A percentile compares a stretch with the other conserved stretches of the same genome.
Conservation (phyloP, 306 rosid genomes). For the Mucuna pruriens region DNA sequence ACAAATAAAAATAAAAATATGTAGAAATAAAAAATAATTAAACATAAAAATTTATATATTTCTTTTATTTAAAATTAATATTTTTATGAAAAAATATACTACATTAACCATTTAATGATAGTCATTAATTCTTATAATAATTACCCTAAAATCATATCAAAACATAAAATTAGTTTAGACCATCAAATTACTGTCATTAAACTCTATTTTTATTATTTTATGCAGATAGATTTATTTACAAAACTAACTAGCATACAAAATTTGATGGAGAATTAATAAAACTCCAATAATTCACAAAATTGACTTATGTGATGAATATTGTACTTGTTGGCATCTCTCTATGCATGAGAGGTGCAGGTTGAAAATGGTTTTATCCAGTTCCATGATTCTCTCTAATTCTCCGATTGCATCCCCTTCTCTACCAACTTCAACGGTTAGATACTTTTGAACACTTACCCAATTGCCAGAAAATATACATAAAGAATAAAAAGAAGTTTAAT, state of each 20-base stretch:
- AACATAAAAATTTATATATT: no score
- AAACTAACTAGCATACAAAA: not conserved
- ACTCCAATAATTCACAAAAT: not conserved
- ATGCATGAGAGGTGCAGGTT: constrained; percentile 40
- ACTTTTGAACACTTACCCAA: not conserved
- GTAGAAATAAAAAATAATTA: no score
- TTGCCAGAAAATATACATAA: not conserved
- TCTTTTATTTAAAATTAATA: no score
- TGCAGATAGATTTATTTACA: not conserved
- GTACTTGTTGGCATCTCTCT: not conserved
- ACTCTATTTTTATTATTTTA: not conserved
- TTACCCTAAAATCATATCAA: no score
- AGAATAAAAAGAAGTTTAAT: not conserved
- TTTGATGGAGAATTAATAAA: not conserved
- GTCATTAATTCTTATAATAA: no score
- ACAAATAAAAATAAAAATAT: no score
- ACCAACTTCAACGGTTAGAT: constrained; percentile 46
- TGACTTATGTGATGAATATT: not conserved
- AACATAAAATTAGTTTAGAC: no score
- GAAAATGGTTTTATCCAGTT: constrained; percentile 53
- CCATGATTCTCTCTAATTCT: constrained; percentile 42
- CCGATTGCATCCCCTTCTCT: constrained; percentile 50
- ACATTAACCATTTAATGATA: no score
- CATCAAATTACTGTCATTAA: no score
- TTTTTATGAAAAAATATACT: no score